Evolutionary conservation across 768 basidiomycete species (phyloP), one percentile per base, ranked within the genome.

Genomic region (Rhodotorula graminis): DNA sequence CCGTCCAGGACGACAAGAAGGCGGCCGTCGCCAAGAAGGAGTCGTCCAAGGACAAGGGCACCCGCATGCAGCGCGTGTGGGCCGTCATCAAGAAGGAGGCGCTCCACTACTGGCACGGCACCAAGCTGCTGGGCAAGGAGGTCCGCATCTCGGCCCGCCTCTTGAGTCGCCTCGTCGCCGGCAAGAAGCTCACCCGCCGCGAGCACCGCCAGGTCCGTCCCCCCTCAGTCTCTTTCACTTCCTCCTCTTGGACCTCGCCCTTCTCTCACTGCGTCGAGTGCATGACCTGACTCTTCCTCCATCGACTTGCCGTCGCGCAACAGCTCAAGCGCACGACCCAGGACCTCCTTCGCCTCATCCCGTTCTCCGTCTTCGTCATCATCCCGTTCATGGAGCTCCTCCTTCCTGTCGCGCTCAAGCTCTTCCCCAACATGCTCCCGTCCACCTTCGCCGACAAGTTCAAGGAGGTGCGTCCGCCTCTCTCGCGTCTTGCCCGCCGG

Each of bases 361-460:
- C 96, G 2, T 99, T 99, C 82, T 87, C 91, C 14, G 92, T 92
- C 62, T 97, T 99, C 83, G 80, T 98, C 74, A 84, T 96, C 77
- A 92, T 99, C 6, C 96, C 96, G 1, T 98, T 98, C 85, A 98
- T 98, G 95, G 96, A 98, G 80, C 81, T 99, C 27, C 85, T 99
- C 10, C 87, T 99, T 6, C 96, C 96, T 4, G 92, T 99, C 53
- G 94, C 93, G 0, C 85, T 99, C 76, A 96, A 95, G 81, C 82
- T 99, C 57, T 99, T 99, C 86, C 96, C 96, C 23, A 97, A 91
- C 81, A 98, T 98, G 93, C 87, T 99, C 11, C 96, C 96, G 0
- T 94, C 92, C 0, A 99, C 96, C 0, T 98, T 99, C 74, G 93
- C 98, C 80, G 95, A 97, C 84, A 94, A 95, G 81, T 96, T 89